A percentile compares a stretch with the other conserved stretches of the same genome.
phyloP scores from a whole-genome alignment of 1,284 basidiomycete genomes.

The Ganoderma leucocontextum region DNA sequence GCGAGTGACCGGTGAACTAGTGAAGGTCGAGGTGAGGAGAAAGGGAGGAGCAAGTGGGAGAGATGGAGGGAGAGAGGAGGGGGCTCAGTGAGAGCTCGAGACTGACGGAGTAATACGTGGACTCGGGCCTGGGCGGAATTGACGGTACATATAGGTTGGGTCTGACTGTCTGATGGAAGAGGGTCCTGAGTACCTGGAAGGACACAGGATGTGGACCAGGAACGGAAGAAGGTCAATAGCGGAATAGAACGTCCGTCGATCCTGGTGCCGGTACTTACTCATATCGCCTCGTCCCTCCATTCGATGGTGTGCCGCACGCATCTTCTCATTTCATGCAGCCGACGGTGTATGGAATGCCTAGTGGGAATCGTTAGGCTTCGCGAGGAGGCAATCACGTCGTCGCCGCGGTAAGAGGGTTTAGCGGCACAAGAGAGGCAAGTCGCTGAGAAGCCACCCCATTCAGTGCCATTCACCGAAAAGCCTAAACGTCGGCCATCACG shows the following conservation, averaged over 20 bases:
- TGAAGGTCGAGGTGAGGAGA: neutral
- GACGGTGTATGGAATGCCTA: neutral
- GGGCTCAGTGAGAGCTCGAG: neutral
- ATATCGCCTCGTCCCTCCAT: conserved; percentile 1
- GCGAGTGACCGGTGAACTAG: too few relatives aligned
- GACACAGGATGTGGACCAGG: neutral
- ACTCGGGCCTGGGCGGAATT: neutral
- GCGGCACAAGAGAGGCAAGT: neutral
- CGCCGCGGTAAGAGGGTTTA: neutral
- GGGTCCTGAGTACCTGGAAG: neutral
- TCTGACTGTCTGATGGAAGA: neutral
- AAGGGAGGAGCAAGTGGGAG: neutral
- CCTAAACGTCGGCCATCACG: neutral
- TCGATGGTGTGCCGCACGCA: neutral
- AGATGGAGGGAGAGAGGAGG: neutral
- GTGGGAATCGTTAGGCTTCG: neutral
- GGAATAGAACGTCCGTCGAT: neutral
- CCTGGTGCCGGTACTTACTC: neutral
- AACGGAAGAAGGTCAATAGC: neutral
- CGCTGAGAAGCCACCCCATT: neutral
- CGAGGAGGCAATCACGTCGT: neutral
- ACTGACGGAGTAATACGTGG: neutral
- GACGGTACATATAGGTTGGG: neutral
- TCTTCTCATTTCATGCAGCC: neutral
- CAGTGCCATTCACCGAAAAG: neutral